Conservation (phyloP, 116 monocot genomes). For the Posidonia oceanica region DNA sequence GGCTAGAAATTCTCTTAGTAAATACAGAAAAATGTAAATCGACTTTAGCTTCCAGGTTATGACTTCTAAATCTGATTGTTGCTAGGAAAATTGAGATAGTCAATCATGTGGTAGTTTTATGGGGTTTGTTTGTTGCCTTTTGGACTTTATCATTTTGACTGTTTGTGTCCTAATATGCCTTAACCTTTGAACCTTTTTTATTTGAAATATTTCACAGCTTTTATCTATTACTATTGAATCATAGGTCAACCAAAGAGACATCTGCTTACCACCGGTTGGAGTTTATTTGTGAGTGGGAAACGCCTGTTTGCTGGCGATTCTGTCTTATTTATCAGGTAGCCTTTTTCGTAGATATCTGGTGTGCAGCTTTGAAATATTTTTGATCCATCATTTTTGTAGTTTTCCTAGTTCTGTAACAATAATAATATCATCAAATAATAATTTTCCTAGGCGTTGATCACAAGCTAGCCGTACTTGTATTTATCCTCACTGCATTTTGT, state of each 20-base stretch:
- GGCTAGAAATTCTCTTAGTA: not conserved
- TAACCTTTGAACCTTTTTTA: too few relatives aligned
- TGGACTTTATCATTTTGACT: not conserved
- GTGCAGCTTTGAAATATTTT: not conserved
- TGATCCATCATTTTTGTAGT: not conserved
- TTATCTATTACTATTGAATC: not conserved
- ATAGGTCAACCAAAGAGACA: constrained; percentile 80
- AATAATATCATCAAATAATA: too few relatives aligned
- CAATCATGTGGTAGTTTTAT: too few relatives aligned
- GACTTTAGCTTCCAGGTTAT: too few relatives aligned
- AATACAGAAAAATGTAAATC: too few relatives aligned
- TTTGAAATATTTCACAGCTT: too few relatives aligned
- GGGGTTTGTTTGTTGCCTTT: not conserved
- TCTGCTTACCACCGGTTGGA: constrained; percentile 82
- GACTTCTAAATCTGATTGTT: too few relatives aligned
- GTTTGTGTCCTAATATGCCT: not conserved
- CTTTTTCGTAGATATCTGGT: not conserved
- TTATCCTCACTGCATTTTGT: too few relatives aligned
- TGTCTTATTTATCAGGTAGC: constrained; percentile 72
- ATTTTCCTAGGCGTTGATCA: too few relatives aligned
- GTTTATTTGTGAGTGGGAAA: constrained; percentile 69
- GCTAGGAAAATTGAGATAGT: too few relatives aligned
- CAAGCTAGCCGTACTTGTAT: too few relatives aligned
- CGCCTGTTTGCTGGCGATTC: constrained; percentile 75
- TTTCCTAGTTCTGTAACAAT: not conserved